Evolutionary conservation across 768 basidiomycete genomes (phyloP).

Genomic region (Lactarius hengduanensis): DNA sequence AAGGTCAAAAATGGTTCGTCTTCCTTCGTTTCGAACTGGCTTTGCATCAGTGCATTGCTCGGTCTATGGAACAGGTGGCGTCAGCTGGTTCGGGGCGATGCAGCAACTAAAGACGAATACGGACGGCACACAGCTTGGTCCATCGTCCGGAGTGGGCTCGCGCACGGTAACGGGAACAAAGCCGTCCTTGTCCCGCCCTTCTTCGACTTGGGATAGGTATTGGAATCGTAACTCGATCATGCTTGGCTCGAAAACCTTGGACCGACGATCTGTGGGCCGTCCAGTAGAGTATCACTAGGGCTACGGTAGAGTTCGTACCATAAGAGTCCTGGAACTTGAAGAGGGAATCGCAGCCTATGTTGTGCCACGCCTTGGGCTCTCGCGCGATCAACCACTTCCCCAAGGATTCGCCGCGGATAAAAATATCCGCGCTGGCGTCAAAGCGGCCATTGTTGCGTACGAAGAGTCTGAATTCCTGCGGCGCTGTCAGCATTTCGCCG

Average conservation of each 20-base stretch:
- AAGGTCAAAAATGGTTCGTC: slow-evolving; percentile 13
- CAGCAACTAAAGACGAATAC: background rate
- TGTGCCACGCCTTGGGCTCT: slow-evolving; percentile 17
- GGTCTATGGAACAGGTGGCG: background rate
- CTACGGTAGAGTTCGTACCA: background rate
- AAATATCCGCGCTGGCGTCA: slow-evolving; percentile 19
- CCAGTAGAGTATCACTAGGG: no score
- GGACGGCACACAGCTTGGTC: slow-evolving; percentile 5
- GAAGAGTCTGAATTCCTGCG: slow-evolving; percentile 13
- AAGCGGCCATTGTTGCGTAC: slow-evolving; percentile 9
- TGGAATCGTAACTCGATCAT: slow-evolving; percentile 14
- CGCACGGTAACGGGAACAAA: slow-evolving; percentile 9
- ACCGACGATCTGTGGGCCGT: slow-evolving; percentile 6
- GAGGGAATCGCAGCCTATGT: slow-evolving; percentile 15
- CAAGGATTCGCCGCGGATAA: background rate
- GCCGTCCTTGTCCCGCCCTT: background rate
- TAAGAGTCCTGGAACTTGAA: slow-evolving; percentile 17
- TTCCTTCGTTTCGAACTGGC: slow-evolving; percentile 2
- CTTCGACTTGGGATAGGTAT: background rate
- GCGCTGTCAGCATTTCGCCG: background rate
- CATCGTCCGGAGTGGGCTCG: slow-evolving; percentile 11
- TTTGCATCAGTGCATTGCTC: slow-evolving; percentile 9
- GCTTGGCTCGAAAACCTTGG: slow-evolving; percentile 12
- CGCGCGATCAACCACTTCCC: slow-evolving; percentile 23
- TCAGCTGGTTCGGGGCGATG: background rate